Percentiles rank a stretch among this genome's conserved stretches.
Conservation (phyloP, 352 stramenopile species). For the Halophytophthora batemanensis region DNA sequence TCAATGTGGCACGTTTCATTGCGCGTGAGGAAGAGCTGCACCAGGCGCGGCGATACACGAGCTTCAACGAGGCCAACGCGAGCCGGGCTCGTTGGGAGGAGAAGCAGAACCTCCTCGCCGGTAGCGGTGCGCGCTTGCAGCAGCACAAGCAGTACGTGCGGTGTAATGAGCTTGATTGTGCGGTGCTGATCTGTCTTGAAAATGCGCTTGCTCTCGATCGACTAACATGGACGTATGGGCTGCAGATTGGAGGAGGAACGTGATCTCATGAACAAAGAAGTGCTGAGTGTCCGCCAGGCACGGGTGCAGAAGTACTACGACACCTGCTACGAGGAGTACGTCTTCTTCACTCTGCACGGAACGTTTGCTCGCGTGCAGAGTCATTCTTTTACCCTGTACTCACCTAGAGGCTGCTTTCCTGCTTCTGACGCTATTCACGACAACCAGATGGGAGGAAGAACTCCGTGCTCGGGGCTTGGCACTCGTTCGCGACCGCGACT, state of each 20-base stretch:
- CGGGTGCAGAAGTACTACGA: constrained; percentile 75
- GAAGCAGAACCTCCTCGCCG: constrained; percentile 60
- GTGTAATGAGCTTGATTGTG: neutral
- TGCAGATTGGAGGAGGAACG: constrained; percentile 63
- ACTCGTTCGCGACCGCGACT: constrained; percentile 69
- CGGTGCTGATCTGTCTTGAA: no score
- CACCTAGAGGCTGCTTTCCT: neutral
- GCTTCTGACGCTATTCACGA: neutral
- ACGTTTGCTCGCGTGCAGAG: no score
- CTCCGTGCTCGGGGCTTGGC: constrained; percentile 64
- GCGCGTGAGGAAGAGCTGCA: constrained; percentile 70
- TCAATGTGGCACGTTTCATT: constrained; percentile 78
- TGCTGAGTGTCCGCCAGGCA: constrained; percentile 59
- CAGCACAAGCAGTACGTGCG: constrained; percentile 52
- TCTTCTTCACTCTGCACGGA: neutral
- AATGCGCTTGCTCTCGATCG: neutral
- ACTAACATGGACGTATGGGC: neutral
- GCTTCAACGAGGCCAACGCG: constrained; percentile 42
- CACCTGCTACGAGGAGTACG: constrained; percentile 66
- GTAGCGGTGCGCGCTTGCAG: constrained; percentile 46
- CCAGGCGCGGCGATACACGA: constrained; percentile 54
- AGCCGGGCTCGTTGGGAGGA: constrained; percentile 71
- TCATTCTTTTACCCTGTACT: neutral
- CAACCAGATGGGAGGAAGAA: constrained; percentile 61
- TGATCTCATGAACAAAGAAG: constrained; percentile 74